Base-by-base conservation (phyloP, 2,329 filamentous ascomycete genomes). In the Penicillium hesseltinei region DNA sequence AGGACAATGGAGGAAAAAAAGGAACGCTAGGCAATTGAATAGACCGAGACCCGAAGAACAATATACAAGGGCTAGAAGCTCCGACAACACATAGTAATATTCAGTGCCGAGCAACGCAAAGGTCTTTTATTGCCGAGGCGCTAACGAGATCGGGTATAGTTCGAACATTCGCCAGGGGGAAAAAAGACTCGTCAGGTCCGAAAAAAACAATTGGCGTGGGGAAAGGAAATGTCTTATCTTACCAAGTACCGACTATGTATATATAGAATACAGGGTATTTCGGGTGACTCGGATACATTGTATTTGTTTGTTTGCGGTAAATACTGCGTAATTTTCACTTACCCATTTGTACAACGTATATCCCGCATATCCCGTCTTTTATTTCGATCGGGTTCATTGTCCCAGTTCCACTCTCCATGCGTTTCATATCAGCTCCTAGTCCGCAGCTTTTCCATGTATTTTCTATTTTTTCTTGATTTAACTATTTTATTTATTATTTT, bases 1-100 rank as follows among this genome's bases (percentile, higher is more conserved):
- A 2, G 31, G 31, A 33, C 5, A 6, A 33, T 15, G 33, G 7
- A 33, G 29, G 33, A 4, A 17, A 4, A 17, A 17, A 11, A 17
- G 50, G 35, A 15, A 19, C 2, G 9, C 17, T n/a, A 35, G 45
- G 45, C 47, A 50, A 29, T 40, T 23, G 35, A 44, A 17, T 29
- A 8, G 29, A 15, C 17, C 43, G 51, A 61, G 61, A 62, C 49
- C 11, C 2, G 11, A 33, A 31, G 10, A 11, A 31, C 29, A 31
- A 31, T 31, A 31, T 31, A 13, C 29, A 31, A 19, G 21, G 51
- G 52, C 19, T 48, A 58, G 54, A 61, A 40, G 21, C 33, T 39
- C 62, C 50, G 60, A 51, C 23, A 42, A 17, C 45, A 54, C 35
- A 39, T 50, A 38, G 38, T 35, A 31, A 43, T 43, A 36, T 11